phyloP scores from a whole-genome alignment of 257 asterid genomes.

The Capsicum baccatum region DNA sequence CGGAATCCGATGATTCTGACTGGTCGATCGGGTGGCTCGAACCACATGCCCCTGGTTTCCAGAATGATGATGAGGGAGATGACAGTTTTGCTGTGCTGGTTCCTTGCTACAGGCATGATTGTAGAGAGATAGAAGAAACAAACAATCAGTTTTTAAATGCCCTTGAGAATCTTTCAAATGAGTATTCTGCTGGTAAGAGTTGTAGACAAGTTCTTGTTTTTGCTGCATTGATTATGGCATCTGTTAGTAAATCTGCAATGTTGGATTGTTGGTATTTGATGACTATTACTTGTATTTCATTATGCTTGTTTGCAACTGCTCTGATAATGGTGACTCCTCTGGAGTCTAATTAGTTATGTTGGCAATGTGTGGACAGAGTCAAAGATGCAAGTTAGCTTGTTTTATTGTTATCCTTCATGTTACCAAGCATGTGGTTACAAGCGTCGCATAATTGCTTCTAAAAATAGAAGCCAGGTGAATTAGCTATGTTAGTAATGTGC shows the following conservation, averaged over 20 bases:
- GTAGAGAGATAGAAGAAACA: conserved; percentile 47
- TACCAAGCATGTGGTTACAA: neutral
- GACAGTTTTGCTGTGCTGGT: conserved; percentile 91
- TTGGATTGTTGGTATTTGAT: neutral
- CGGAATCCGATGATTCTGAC: conserved; percentile 90
- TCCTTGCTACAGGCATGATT: conserved; percentile 82
- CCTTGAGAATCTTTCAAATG: conserved; percentile 57
- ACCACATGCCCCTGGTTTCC: conserved; percentile 85
- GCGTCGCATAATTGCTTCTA: neutral
- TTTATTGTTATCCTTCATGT: neutral
- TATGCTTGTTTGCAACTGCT: neutral
- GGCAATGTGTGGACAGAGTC: neutral
- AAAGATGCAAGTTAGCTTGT: neutral
- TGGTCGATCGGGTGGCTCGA: conserved; percentile 99
- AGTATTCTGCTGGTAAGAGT: conserved; percentile 65
- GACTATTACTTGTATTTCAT: neutral
- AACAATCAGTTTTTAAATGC: conserved; percentile 54
- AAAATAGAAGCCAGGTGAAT: too few species aligned
- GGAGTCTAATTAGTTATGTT: neutral
- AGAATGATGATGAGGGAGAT: conserved; percentile 72
- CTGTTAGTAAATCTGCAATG: neutral
- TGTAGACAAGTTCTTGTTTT: conserved; percentile 10
- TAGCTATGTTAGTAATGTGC: neutral
- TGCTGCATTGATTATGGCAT: neutral
- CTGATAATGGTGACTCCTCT: neutral